Conservation (phyloP, 2,329 filamentous ascomycete species). For the Didymosphaeria variabile region DNA sequence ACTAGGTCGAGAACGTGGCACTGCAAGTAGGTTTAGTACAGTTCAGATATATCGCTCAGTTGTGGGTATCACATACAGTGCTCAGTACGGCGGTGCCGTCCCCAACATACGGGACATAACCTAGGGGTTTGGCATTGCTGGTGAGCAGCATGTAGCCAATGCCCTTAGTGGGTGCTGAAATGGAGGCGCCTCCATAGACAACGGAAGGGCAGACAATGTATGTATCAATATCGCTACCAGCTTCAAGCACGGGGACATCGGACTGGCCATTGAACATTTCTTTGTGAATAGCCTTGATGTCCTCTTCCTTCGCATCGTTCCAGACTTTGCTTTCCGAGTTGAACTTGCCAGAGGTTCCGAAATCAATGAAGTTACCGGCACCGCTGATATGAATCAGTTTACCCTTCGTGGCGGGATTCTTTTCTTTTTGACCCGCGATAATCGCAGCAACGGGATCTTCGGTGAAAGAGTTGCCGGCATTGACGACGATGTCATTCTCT, state of each 20-base stretch:
- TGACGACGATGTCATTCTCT: background rate
- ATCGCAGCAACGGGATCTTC: background rate
- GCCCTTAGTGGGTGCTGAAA: background rate
- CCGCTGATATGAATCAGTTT: background rate
- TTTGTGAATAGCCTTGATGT: conserved; percentile 1
- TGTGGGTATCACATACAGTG: background rate
- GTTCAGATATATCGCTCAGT: background rate
- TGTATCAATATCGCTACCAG: background rate
- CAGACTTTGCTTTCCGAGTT: background rate
- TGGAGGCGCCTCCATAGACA: conserved; percentile 1
- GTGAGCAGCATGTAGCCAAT: conserved; percentile 2
- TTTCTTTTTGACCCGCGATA: background rate
- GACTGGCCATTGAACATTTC: background rate
- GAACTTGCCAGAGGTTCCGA: background rate
- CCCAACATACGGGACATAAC: background rate
- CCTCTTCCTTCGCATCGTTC: background rate
- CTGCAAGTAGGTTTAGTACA: background rate
- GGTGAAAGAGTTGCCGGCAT: background rate
- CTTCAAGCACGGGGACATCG: background rate
- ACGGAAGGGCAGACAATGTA: conserved; percentile 2
- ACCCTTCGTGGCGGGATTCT: background rate
- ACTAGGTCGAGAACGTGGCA: background rate
- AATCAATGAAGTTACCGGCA: conserved; percentile 2
- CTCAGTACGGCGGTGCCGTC: background rate
- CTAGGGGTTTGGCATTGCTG: background rate